Conservation (phyloP, 805 yeast species). For the Lachancea cidri region DNA sequence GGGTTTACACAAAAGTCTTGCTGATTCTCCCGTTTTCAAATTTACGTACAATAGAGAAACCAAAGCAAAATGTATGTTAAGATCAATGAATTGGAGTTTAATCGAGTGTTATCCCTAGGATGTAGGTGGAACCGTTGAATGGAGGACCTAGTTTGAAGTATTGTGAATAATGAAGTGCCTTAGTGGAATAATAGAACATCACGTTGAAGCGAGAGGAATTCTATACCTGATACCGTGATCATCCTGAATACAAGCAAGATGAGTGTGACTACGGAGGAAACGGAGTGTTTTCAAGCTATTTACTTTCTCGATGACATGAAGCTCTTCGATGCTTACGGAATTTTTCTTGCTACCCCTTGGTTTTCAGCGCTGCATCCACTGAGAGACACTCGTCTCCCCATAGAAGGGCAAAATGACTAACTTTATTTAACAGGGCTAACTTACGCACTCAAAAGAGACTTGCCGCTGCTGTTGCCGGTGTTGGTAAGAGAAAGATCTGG, state of each 20-base stretch:
- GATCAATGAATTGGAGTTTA: neutral
- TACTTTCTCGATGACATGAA: too few species aligned
- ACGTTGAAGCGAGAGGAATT: too few species aligned
- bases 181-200: too few species aligned
- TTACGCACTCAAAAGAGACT: conserved; percentile 99
- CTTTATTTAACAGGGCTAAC: conserved; percentile 67
- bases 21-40: neutral
- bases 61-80: conserved; percentile 15
- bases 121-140: neutral
- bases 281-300: too few species aligned
- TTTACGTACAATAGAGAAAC: conserved; percentile 8
- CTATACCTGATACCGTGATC: too few species aligned
- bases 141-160: neutral
- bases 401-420: too few species aligned
- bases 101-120: neutral
- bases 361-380: too few species aligned
- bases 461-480: conserved; percentile 98
- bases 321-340: too few species aligned
- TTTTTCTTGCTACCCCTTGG: too few species aligned
- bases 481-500: conserved; percentile 99
- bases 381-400: too few species aligned
- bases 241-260: too few species aligned
- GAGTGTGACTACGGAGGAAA: too few species aligned
- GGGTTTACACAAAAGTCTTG: neutral
- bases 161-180: neutral